Percentiles rank a stretch among this genome's conserved stretches.
phyloP scores from a whole-genome alignment of 2,329 filamentous ascomycete species.

The Fusarium oligoseptatum region DNA sequence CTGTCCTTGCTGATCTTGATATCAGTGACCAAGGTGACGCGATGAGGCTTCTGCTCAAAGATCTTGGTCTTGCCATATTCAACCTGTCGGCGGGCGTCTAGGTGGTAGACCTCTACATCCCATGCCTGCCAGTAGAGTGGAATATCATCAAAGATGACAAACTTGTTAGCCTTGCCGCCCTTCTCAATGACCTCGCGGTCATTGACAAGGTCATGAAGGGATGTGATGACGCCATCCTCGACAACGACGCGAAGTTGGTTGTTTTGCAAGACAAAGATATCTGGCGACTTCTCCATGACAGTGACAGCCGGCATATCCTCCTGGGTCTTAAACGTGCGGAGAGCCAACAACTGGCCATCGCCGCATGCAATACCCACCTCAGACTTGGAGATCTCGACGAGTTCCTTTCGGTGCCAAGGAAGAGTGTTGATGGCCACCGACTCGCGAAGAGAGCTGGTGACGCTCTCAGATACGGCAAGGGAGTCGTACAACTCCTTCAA shows the following conservation, averaged over 20 bases:
- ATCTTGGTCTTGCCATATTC: slow-evolving; percentile 77
- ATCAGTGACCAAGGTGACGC: slow-evolving; percentile 84
- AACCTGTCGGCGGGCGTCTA: slow-evolving; percentile 86
- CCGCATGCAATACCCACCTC: slow-evolving; percentile 69
- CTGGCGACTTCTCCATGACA: slow-evolving; percentile 64
- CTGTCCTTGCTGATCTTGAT: slow-evolving; percentile 90
- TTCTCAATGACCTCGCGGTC: slow-evolving; percentile 83
- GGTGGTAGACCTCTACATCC: slow-evolving; percentile 97
- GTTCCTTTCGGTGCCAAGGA: slow-evolving; percentile 84
- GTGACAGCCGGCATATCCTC: slow-evolving; percentile 63
- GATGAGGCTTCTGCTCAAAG: slow-evolving; percentile 77
- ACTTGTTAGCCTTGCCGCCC: slow-evolving; percentile 85
- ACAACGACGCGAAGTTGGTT: slow-evolving; percentile 80
- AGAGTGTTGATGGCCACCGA: slow-evolving; percentile 84
- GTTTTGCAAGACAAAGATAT: slow-evolving; percentile 85
- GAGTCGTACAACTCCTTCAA: slow-evolving; percentile 77
- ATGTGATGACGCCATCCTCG: slow-evolving; percentile 82
- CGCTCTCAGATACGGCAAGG: slow-evolving; percentile 71
- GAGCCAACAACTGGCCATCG: slow-evolving; percentile 63
- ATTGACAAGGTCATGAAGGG: slow-evolving; percentile 80
- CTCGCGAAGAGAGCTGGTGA: slow-evolving; percentile 57
- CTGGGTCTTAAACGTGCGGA: slow-evolving; percentile 63
- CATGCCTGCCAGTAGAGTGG: slow-evolving; percentile 97
- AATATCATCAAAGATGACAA: slow-evolving; percentile 97
- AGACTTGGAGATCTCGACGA: slow-evolving; percentile 73